Conservation (phyloP, 495 filamentous ascomycete species). For the Ascodesmis nigricans region DNA sequence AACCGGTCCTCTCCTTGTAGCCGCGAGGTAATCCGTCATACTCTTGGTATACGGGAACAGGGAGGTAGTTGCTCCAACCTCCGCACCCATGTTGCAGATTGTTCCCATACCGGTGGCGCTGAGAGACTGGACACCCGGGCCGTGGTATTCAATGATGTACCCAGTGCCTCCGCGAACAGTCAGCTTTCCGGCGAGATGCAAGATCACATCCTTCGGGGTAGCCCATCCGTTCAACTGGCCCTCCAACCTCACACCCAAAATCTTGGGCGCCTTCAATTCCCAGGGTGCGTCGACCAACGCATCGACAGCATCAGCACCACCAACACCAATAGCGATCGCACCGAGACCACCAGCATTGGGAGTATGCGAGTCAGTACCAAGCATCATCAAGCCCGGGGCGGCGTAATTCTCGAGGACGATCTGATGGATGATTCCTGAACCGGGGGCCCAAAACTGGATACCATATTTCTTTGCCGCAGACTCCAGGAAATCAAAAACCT, state of each 20-base stretch:
- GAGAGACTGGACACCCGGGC: conserved; percentile 67
- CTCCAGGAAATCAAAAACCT: conserved; percentile 94
- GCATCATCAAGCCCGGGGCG: conserved; percentile 94
- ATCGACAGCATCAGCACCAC: conserved; percentile 92
- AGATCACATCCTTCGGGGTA: conserved; percentile 82
- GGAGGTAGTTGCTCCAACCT: conserved; percentile 91
- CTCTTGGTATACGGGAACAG: conserved; percentile 62
- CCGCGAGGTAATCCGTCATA: conserved; percentile 55
- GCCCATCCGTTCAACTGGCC: conserved; percentile 78
- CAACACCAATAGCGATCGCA: conserved; percentile 91
- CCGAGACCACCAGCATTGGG: conserved; percentile 86
- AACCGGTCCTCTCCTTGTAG: conserved; percentile 59
- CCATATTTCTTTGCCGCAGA: conserved; percentile 88
- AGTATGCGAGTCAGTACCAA: conserved; percentile 91
- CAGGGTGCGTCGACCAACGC: conserved; percentile 89
- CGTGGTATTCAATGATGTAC: conserved; percentile 82
- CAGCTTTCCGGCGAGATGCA: conserved; percentile 67
- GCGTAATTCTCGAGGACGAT: conserved; percentile 96
- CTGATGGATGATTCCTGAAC: conserved; percentile 98
- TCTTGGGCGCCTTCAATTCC: conserved; percentile 77
- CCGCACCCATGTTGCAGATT: conserved; percentile 68
- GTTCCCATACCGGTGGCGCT: conserved; percentile 89
- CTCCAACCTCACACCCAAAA: conserved; percentile 68
- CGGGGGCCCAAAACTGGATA: conserved; percentile 96
- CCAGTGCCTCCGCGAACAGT: conserved; percentile 92